phyloP scores from a whole-genome alignment of 768 basidiomycete species.

The Chlorophyllum brunneum region DNA sequence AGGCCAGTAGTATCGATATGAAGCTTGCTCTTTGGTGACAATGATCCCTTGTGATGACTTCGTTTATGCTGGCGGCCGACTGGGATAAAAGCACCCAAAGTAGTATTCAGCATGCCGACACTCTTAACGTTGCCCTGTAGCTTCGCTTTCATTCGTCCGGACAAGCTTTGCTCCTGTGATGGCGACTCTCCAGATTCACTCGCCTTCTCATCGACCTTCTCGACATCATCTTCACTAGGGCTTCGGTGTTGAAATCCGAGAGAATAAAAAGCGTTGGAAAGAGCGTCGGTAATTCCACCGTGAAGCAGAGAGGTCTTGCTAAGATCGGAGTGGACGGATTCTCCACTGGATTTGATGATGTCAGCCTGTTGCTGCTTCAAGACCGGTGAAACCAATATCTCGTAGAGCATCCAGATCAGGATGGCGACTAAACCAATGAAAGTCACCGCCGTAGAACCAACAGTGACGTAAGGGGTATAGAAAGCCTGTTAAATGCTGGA shows the following conservation, averaged over 20 bases:
- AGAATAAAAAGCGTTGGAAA: neutral
- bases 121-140: neutral
- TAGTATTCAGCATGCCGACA: neutral
- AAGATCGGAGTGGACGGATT: conserved; percentile 2
- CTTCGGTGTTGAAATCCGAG: neutral
- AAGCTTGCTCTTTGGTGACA: neutral
- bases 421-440: conserved; percentile 7
- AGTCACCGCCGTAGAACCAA: conserved; percentile 7
- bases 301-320: neutral
- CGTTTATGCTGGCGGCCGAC: neutral
- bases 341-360: conserved; percentile 5
- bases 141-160: neutral
- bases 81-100: neutral
- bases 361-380: conserved; percentile 3
- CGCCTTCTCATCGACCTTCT: neutral
- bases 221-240: neutral
- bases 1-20: neutral
- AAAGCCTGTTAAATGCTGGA: neutral
- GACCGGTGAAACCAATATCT: neutral
- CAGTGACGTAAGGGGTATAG: conserved; percentile 3
- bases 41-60: neutral
- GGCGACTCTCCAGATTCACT: neutral
- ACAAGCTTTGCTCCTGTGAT: neutral
- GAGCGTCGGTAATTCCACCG: neutral
- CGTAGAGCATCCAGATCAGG: conserved; percentile 4